Evolutionary conservation across 2,329 filamentous ascomycete genomes (phyloP).

Genomic region (Curvularia eragrostidis): DNA sequence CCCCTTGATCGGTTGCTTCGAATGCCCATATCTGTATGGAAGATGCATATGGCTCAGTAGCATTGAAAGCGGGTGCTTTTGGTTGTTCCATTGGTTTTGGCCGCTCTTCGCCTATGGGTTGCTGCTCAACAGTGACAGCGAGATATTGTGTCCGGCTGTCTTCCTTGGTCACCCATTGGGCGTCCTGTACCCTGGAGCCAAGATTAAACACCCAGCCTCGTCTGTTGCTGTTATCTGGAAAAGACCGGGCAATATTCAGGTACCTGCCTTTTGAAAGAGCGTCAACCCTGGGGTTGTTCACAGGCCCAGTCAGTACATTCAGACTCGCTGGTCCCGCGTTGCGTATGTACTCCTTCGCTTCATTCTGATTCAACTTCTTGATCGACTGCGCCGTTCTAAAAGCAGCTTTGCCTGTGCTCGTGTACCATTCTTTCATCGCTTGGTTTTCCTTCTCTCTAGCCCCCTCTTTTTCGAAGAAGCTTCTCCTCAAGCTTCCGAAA

Average conservation of each 20-base stretch:
- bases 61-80: conserved; percentile 58
- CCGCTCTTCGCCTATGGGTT: conserved; percentile 19
- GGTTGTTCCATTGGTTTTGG: conserved; percentile 41
- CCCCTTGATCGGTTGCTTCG: conserved; percentile 47
- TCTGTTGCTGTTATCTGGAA: conserved; percentile 37
- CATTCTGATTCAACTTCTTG: conserved; percentile 43
- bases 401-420: conserved; percentile 47
- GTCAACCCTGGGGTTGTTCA: conserved; percentile 53
- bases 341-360: conserved; percentile 54
- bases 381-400: conserved; percentile 55
- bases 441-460: conserved; percentile 55
- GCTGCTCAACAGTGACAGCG: conserved; percentile 54
- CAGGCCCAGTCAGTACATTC: conserved; percentile 60
- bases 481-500: conserved; percentile 50
- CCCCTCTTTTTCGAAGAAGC: conserved; percentile 53
- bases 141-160: conserved; percentile 62
- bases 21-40: conserved; percentile 68
- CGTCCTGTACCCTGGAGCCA: conserved; percentile 60
- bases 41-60: conserved; percentile 57
- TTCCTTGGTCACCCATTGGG: conserved; percentile 55
- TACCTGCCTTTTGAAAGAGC: conserved; percentile 51
- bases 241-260: conserved; percentile 54
- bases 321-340: conserved; percentile 39
- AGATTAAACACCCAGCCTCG: conserved; percentile 64
- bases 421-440: conserved; percentile 62